Evolutionary conservation across 2,329 filamentous ascomycete genomes (phyloP).

Genomic region (Fusarium dimerum): DNA sequence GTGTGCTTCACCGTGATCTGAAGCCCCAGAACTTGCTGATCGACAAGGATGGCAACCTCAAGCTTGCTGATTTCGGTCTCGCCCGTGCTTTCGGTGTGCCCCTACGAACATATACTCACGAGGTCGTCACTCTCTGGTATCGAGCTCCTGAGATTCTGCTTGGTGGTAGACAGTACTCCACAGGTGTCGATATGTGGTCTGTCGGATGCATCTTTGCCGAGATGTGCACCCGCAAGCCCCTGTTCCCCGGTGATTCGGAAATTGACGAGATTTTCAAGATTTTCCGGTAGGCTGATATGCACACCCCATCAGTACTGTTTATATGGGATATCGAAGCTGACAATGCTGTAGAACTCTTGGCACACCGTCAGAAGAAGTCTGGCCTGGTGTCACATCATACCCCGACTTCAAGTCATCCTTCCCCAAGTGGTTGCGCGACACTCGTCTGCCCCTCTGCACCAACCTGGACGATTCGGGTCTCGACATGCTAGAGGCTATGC

Average conservation of each 20-base stretch:
- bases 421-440: conserved; percentile 83
- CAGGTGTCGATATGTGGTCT: conserved; percentile 95
- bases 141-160: conserved; percentile 87
- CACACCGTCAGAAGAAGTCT: conserved; percentile 77
- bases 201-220: conserved; percentile 93
- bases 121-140: conserved; percentile 95
- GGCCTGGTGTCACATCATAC: conserved; percentile 93
- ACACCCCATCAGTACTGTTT: background rate
- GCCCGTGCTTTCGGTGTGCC: conserved; percentile 90
- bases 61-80: conserved; percentile 87
- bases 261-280: conserved; percentile 49
- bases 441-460: conserved; percentile 64
- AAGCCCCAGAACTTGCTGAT: conserved; percentile 92
- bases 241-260: conserved; percentile 87
- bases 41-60: conserved; percentile 82
- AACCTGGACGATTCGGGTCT: conserved; percentile 72
- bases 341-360: conserved; percentile 63
- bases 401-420: conserved; percentile 92
- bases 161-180: conserved; percentile 88
- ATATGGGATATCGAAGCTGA: conserved; percentile 6
- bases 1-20: conserved; percentile 82
- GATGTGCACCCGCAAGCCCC: conserved; percentile 91
- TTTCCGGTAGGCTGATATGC: conserved; percentile 65
- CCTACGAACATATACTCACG: conserved; percentile 88
- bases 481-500: conserved; percentile 67